Percentiles rank a stretch among this genome's conserved stretches.
phyloP scores from a whole-genome alignment of 495 filamentous ascomycete species.

The Podospora pseudopauciseta region DNA sequence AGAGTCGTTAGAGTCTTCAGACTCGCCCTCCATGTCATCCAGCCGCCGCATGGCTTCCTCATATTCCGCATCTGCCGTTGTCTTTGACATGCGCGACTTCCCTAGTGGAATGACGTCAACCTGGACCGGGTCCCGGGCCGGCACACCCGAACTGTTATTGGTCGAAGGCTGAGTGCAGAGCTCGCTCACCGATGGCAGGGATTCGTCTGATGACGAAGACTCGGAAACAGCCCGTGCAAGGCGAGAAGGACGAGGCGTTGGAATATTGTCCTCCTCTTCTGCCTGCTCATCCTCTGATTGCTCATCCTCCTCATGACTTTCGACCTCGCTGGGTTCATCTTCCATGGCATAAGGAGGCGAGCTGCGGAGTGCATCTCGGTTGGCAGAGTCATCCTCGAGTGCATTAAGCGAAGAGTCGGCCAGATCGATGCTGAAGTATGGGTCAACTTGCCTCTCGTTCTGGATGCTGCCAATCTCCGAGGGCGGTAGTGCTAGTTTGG shows the following conservation, averaged over 20 bases:
- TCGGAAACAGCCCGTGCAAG: conserved; percentile 3
- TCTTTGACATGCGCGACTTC: conserved; percentile 13
- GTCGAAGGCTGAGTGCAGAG: conserved; percentile 34
- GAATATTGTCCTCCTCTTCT: background rate
- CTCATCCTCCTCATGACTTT: background rate
- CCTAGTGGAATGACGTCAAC: conserved; percentile 14
- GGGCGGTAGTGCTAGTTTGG: conserved; percentile 15
- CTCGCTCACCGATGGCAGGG: conserved; percentile 38
- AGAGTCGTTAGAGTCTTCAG: background rate
- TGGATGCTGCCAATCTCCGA: conserved; percentile 35
- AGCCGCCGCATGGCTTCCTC: conserved; percentile 36
- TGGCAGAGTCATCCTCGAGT: conserved; percentile 12
- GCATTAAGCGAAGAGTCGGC: conserved; percentile 24
- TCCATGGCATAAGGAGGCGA: background rate
- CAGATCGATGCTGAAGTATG: conserved; percentile 29
- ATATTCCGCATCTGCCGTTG: conserved; percentile 23
- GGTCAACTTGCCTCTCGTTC: conserved; percentile 41
- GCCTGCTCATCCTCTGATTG: background rate
- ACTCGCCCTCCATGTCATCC: conserved; percentile 28
- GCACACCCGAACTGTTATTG: conserved; percentile 7
- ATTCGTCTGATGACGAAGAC: conserved; percentile 23
- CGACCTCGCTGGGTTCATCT: background rate
- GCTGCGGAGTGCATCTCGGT: background rate
- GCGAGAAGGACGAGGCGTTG: background rate
- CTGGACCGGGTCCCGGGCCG: conserved; percentile 20